Conservation (phyloP, 2,329 filamentous ascomycete species). For the Knufia fluminis region DNA sequence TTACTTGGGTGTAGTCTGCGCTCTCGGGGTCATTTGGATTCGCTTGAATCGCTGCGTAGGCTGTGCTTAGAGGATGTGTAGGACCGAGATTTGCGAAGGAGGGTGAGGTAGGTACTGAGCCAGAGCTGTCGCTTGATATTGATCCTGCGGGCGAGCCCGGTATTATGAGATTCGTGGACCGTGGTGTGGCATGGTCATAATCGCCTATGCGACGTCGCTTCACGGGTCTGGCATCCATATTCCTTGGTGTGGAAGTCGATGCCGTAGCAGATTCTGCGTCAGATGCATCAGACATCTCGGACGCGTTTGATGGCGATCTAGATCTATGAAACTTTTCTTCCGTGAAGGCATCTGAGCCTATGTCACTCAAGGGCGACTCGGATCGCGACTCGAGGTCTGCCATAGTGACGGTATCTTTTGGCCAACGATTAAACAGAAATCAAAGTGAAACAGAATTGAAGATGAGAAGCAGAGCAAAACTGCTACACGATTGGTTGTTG, state of each 20-base stretch:
- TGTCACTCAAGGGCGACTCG: conserved; percentile 55
- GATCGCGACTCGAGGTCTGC: conserved; percentile 36
- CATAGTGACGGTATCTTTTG: conserved; percentile 27
- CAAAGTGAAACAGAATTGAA: not conserved
- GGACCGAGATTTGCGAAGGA: conserved; percentile 49
- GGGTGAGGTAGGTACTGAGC: conserved; percentile 67
- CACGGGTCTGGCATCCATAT: conserved; percentile 35
- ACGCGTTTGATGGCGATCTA: conserved; percentile 30
- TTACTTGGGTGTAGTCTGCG: conserved; percentile 49
- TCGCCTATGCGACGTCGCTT: conserved; percentile 41
- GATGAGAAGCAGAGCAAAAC: not conserved
- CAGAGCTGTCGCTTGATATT: conserved; percentile 83
- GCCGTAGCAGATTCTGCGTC: conserved; percentile 18
- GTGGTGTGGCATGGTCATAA: conserved; percentile 43
- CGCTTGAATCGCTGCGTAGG: conserved; percentile 26
- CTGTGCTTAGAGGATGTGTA: conserved; percentile 27
- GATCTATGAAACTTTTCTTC: conserved; percentile 48
- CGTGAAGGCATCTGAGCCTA: conserved; percentile 54
- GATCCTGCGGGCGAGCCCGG: conserved; percentile 50
- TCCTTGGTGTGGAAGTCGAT: conserved; percentile 18
- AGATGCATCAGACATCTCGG: conserved; percentile 27
- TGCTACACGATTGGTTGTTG: not conserved
- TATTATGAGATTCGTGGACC: conserved; percentile 29
- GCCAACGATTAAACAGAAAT: not conserved
- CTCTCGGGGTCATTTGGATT: conserved; percentile 23